These are phyloP conservation scores for Plasmodium coatneyi DNA, from an alignment of 169 alveolate species.

Conservation along the genomic window DNA sequence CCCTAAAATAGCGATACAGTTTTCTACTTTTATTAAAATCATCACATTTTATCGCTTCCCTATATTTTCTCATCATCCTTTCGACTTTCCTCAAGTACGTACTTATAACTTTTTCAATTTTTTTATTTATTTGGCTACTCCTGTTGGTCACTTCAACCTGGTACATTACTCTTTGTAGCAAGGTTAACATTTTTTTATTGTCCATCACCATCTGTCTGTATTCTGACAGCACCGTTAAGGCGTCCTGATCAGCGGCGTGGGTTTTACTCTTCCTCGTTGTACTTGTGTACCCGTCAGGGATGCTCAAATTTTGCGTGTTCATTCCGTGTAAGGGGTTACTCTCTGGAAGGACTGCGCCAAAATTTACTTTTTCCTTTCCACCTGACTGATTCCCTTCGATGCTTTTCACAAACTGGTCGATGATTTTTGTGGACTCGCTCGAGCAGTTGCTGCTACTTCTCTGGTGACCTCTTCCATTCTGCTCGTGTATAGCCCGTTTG, in stretches of 20 bases:
- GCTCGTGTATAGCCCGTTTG: background rate
- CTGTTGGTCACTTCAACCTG: background rate
- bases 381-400: background rate
- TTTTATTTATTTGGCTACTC: background rate
- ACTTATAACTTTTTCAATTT: conserved; percentile 6
- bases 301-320: background rate
- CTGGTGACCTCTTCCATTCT: background rate
- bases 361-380: background rate
- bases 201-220: background rate
- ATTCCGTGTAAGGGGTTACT: background rate
- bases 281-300: background rate
- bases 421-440: conserved; percentile 1
- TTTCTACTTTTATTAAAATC: background rate
- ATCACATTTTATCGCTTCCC: background rate
- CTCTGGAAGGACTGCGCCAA: background rate
- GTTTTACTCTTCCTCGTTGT: background rate
- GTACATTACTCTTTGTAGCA: conserved; percentile 7
- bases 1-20: conserved; percentile 8
- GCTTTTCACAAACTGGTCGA: conserved; percentile 10
- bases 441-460: conserved; percentile 2
- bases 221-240: background rate
- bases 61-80: background rate
- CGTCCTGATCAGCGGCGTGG: background rate
- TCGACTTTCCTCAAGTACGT: conserved; percentile 1
- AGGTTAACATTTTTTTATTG: conserved; percentile 6